phyloP scores from a whole-genome alignment of 345 rosid genomes.

The Camelina sativa region DNA sequence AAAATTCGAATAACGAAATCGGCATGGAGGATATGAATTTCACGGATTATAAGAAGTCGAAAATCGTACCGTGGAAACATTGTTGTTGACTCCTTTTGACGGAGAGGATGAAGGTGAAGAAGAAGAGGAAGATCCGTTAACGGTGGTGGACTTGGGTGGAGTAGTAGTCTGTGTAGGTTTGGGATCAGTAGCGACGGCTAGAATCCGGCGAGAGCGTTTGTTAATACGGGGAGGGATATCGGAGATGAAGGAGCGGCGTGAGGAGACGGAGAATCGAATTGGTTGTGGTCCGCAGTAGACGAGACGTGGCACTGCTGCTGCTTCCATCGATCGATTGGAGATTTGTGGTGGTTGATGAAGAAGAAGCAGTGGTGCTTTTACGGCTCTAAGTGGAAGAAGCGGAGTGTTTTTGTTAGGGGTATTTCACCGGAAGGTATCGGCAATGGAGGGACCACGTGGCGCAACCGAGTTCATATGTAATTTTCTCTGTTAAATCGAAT shows the following conservation, averaged over 20 bases:
- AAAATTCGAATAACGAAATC: no score
- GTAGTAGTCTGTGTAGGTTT: conserved; percentile 56
- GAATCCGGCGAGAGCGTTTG: conserved; percentile 48
- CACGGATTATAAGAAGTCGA: neutral
- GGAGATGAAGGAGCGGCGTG: conserved; percentile 36
- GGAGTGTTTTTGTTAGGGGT: neutral
- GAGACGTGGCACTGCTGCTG: conserved; percentile 61
- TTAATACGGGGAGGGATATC: conserved; percentile 40
- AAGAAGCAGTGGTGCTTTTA: neutral
- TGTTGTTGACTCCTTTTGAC: conserved; percentile 59
- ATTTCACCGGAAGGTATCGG: conserved; percentile 42
- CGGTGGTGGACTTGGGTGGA: conserved; percentile 44
- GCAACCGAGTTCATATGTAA: conserved; percentile 22
- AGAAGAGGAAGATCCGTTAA: conserved; percentile 52
- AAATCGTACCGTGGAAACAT: conserved; percentile 58
- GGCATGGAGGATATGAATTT: no score
- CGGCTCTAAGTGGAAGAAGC: neutral
- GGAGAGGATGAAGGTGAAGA: conserved; percentile 30
- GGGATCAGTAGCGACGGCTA: conserved; percentile 77
- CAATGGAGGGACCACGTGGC: conserved; percentile 59
- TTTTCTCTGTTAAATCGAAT: neutral
- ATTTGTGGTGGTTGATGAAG: conserved; percentile 28
- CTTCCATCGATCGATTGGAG: conserved; percentile 50
- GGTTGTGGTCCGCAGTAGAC: conserved; percentile 59
- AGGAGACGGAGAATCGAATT: conserved; percentile 45